Conservation (phyloP, 2,329 filamentous ascomycete species). For the Cordyceps fumosorosea region DNA sequence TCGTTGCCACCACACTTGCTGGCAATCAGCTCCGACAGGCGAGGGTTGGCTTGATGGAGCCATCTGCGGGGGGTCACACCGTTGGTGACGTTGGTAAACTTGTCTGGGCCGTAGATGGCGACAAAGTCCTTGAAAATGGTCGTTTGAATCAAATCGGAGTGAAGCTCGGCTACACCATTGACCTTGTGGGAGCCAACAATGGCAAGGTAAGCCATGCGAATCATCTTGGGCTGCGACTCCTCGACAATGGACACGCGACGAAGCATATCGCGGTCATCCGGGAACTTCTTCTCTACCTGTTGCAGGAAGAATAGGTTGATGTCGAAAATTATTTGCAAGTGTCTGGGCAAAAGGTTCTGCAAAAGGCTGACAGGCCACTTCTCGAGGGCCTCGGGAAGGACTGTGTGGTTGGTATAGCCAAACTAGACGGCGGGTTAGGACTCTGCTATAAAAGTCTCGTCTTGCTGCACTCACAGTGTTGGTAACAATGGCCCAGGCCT, state of each 20-base stretch:
- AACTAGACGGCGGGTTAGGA: constrained; percentile 44
- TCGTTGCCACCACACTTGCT: constrained; percentile 77
- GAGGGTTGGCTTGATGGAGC: constrained; percentile 95
- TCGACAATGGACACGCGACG: constrained; percentile 92
- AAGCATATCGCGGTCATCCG: constrained; percentile 81
- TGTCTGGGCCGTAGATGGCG: constrained; percentile 87
- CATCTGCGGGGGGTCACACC: constrained; percentile 93
- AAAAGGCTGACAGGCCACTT: constrained; percentile 95
- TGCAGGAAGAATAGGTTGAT: constrained; percentile 96
- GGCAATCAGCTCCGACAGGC: constrained; percentile 84
- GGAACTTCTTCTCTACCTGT: constrained; percentile 81
- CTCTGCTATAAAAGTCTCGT: not conserved
- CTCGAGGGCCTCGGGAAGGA: constrained; percentile 92
- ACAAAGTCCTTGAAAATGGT: constrained; percentile 99
- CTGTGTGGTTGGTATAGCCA: constrained; percentile 97
- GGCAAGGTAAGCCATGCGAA: constrained; percentile 92
- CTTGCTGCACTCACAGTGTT: constrained; percentile 47
- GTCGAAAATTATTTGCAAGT: constrained; percentile 96
- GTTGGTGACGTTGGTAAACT: constrained; percentile 98
- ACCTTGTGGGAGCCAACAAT: constrained; percentile 98
- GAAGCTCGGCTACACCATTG: constrained; percentile 94
- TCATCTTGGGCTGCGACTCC: constrained; percentile 94
- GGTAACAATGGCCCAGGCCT: constrained; percentile 77
- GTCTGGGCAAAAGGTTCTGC: constrained; percentile 86
- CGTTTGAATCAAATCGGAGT: constrained; percentile 95